Evolutionary conservation across 139 green algal genomes (phyloP).

Genomic region (Pleodorina starrii): DNA sequence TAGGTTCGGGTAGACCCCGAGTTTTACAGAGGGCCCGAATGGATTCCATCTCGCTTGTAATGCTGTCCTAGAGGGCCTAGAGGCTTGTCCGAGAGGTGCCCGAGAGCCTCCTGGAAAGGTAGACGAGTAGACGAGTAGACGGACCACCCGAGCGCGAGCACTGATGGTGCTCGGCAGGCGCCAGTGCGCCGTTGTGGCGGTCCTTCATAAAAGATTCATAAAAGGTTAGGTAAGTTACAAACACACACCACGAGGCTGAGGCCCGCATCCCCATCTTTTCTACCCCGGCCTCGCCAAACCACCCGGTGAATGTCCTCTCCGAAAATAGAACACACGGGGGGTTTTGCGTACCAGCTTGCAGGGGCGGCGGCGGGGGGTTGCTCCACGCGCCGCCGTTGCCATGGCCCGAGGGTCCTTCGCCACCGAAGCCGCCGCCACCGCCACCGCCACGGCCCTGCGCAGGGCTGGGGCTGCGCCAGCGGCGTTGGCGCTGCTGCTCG

Average conservation of each 20-base stretch:
- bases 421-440: neutral
- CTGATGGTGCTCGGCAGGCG: no score
- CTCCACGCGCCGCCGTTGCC: neutral
- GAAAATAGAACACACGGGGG: neutral
- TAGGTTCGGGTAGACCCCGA: no score
- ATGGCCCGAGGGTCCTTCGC: neutral
- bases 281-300: neutral
- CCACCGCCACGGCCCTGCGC: neutral
- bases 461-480: conserved; percentile 32
- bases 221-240: neutral
- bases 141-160: no score
- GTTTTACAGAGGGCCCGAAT: no score
- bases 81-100: no score
- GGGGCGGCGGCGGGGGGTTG: neutral
- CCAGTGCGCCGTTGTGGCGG: neutral
- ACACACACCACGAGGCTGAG: neutral
- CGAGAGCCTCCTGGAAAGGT: no score
- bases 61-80: no score
- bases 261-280: neutral
- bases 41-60: no score
- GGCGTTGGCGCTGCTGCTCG: neutral
- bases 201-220: neutral
- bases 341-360: neutral
- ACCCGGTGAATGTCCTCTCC: neutral
- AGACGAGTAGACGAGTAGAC: no score